Conservation (phyloP, 2,329 filamentous ascomycete species). For the Penicillium capsulatum region DNA sequence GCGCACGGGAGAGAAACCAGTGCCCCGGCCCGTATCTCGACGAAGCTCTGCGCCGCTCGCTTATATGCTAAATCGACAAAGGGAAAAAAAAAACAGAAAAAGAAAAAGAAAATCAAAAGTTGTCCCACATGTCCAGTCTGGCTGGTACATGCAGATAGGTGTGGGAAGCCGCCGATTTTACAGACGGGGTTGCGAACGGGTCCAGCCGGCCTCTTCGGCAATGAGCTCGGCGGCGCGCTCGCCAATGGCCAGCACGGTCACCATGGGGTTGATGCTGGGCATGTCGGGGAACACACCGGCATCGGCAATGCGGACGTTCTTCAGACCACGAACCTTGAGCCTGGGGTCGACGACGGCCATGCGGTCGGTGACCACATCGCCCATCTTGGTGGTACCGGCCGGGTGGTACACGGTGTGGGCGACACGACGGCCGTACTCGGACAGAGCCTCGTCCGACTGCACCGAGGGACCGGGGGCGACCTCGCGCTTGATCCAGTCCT, state of each 20-base stretch:
- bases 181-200: conserved; percentile 52
- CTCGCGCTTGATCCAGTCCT: conserved; percentile 76
- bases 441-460: conserved; percentile 73
- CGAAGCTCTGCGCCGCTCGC: conserved; percentile 17
- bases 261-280: conserved; percentile 82
- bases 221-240: conserved; percentile 83
- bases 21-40: neutral
- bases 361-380: conserved; percentile 62
- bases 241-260: conserved; percentile 78
- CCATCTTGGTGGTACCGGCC: conserved; percentile 87
- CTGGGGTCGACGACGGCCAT: conserved; percentile 75
- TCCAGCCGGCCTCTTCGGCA: conserved; percentile 67
- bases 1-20: neutral
- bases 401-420: conserved; percentile 91
- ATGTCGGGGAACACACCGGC: conserved; percentile 86
- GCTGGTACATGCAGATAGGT: neutral
- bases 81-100: conserved; percentile 4
- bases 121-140: conserved; percentile 16
- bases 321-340: conserved; percentile 67
- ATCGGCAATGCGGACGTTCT: conserved; percentile 74
- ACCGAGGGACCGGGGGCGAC: conserved; percentile 71
- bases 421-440: conserved; percentile 72
- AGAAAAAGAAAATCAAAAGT: conserved; percentile 2
- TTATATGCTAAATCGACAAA: conserved; percentile 21
- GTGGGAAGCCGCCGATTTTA: conserved; percentile 29